Conservation (phyloP, 75 land plant genomes). For the Selaginella moellendorffii region DNA sequence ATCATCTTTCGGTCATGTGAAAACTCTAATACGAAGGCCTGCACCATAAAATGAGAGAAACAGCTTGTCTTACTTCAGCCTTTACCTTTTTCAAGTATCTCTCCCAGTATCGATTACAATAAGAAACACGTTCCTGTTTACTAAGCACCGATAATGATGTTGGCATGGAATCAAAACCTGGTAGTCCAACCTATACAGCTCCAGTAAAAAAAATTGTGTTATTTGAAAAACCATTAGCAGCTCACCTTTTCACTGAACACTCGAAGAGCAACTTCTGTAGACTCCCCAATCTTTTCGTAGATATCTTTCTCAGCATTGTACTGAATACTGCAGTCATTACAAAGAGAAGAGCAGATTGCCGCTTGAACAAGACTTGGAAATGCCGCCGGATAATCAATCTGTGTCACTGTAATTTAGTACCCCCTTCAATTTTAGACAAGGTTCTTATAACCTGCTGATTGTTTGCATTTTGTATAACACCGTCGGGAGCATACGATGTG, state of each 20-base stretch:
- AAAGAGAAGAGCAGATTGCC: constrained; percentile 94
- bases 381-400: constrained; percentile 92
- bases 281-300: constrained; percentile 98
- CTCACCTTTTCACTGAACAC: constrained; percentile 98
- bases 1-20: constrained; percentile 97
- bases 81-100: constrained; percentile 81
- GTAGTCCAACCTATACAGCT: constrained; percentile 97
- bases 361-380: constrained; percentile 81
- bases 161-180: constrained; percentile 98
- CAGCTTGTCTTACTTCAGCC: too few relatives aligned
- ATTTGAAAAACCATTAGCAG: too few relatives aligned
- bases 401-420: too few relatives aligned
- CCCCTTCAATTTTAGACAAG: too few relatives aligned
- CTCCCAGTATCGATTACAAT: constrained; percentile 96
- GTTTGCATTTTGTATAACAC: constrained; percentile 40
- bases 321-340: constrained; percentile 84
- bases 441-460: constrained; percentile 83
- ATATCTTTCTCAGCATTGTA: constrained; percentile 73
- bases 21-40: constrained; percentile 83
- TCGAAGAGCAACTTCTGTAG: constrained; percentile 96
- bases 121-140: constrained; percentile 88
- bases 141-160: constrained; percentile 78
- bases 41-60: constrained; percentile 8
- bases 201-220: too few relatives aligned
- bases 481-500: constrained; percentile 94